These are phyloP conservation scores for Zygoascus biomembranicola DNA, from an alignment of 805 yeast genomes.

Conservation along the genomic window DNA sequence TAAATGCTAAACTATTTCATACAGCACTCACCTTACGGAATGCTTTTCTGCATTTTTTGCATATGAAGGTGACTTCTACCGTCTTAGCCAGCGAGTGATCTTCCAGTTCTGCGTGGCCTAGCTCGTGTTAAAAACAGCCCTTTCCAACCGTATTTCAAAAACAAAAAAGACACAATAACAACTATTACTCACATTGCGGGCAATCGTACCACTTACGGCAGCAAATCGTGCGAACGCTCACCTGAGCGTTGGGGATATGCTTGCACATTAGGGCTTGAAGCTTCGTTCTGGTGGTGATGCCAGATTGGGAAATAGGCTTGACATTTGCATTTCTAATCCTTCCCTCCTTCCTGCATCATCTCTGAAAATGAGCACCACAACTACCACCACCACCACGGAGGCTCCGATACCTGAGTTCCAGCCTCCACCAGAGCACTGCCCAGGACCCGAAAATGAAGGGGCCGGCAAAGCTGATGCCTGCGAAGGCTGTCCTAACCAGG, in stretches of 20 bases:
- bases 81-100: slow-evolving; percentile 26
- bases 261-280: slow-evolving; percentile 20
- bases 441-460: slow-evolving; percentile 89
- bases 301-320: not conserved
- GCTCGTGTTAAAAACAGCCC: not conserved
- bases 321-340: not conserved
- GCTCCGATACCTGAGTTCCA: slow-evolving; percentile 27
- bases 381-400: not conserved
- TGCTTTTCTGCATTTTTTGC: slow-evolving; percentile 29
- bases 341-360: not conserved
- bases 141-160: not conserved
- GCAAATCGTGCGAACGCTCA: slow-evolving; percentile 27
- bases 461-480: slow-evolving; percentile 97
- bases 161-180: not conserved
- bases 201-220: slow-evolving; percentile 30
- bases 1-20: not conserved
- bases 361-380: not conserved
- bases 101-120: slow-evolving; percentile 25
- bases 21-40: slow-evolving; percentile 21
- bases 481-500: slow-evolving; percentile 88
- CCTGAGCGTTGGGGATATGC: slow-evolving; percentile 28
- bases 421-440: slow-evolving; percentile 96
- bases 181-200: slow-evolving; percentile 24
- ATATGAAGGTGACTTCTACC: slow-evolving; percentile 24
- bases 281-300: not conserved